Evolutionary conservation across 208 protist genomes (phyloP), one percentile per base, ranked within the genome.

Genomic region (Kentomonas sorsogonicus): DNA sequence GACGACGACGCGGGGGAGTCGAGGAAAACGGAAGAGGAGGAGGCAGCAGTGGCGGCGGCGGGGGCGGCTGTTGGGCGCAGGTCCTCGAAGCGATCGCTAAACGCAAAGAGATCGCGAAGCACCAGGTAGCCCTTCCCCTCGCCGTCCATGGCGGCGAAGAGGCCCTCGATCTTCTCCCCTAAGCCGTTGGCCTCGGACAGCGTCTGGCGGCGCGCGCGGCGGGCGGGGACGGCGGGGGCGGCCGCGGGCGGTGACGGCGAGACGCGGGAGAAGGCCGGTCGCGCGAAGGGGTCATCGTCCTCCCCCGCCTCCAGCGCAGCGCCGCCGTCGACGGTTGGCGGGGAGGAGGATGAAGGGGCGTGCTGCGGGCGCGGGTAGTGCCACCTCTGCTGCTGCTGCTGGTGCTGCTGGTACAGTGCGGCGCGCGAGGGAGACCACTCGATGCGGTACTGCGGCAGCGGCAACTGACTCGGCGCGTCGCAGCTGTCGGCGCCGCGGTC

Each of bases 81-180:
- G n/a, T n/a, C n/a, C n/a, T n/a, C n/a, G n/a, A n/a, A n/a, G n/a
- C n/a, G n/a, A n/a, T n/a, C n/a, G n/a, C n/a, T n/a, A n/a, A n/a
- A n/a, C 26, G 48, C 48, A 25, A 71, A 63, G 39, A 78, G 70
- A 59, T 78, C 66, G n/a, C 72, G 52, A 27, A 78, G 53, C 18
- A 80, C 63, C 16, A 85, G 52, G 51, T 81, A 81, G 13, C 41
- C 38, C 33, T 72, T 63, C 26, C 46, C 15, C 45, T 56, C 43
- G 10, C 26, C 31, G 38, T 69, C 69, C 13, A 72, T 39, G 9
- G 33, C 44, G 47, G 46, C 10, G 58, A 74, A 74, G 4, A 64
- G 39, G 31, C 39, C 34, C 53, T 47, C 10, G 7, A 4, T 29
- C 23, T 47, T 26, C 39, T 31, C 1, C 39, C 34, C 53, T 7